Percentiles rank a stretch among this genome's conserved stretches.
Conservation (phyloP, 2,329 filamentous ascomycete genomes). For the Scedosporium dehoogii region DNA sequence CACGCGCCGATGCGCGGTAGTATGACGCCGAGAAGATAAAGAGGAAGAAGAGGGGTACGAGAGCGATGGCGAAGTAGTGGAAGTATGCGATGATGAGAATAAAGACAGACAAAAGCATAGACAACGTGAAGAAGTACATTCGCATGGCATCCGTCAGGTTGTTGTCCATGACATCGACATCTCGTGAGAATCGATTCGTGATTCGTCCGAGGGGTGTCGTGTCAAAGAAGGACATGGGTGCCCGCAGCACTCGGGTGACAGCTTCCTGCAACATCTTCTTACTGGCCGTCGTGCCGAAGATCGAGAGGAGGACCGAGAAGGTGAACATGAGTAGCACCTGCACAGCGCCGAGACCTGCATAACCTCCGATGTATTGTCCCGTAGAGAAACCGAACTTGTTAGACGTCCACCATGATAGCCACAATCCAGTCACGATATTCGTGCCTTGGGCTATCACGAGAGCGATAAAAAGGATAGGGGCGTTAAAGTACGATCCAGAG, state of each 20-base stretch:
- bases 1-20: constrained; percentile 82
- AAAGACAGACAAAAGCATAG: constrained; percentile 75
- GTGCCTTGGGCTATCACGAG: constrained; percentile 67
- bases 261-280: constrained; percentile 74
- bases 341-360: constrained; percentile 58
- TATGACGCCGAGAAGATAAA: constrained; percentile 79
- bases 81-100: constrained; percentile 91
- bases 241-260: constrained; percentile 63
- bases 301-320: constrained; percentile 70
- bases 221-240: constrained; percentile 88
- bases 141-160: constrained; percentile 79
- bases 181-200: constrained; percentile 90
- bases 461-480: constrained; percentile 50
- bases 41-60: constrained; percentile 57
- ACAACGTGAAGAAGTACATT: constrained; percentile 83
- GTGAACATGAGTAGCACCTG: constrained; percentile 70
- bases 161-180: constrained; percentile 96
- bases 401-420: constrained; percentile 91
- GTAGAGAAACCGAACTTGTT: constrained; percentile 58
- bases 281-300: constrained; percentile 71
- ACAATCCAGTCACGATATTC: constrained; percentile 81
- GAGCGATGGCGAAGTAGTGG: constrained; percentile 65
- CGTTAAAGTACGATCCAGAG: constrained; percentile 61
- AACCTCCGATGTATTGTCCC: constrained; percentile 63
- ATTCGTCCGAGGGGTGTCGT: constrained; percentile 92